These are phyloP conservation scores for Escovopsis weberi DNA, from an alignment of 2,329 filamentous ascomycete species.

Conservation along the genomic window DNA sequence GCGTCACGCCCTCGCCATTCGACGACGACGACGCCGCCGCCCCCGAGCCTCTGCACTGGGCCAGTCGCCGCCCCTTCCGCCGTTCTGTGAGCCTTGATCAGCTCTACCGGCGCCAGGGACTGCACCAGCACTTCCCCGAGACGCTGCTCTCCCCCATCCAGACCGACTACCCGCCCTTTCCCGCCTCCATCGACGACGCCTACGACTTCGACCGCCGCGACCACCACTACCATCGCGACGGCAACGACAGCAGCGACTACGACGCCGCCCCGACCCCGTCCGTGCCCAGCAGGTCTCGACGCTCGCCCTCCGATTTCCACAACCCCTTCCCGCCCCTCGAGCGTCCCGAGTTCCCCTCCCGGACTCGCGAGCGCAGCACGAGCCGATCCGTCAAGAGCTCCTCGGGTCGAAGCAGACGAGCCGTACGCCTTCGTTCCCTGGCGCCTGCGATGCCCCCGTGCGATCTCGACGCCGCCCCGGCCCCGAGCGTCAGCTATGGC, in stretches of 20 bases:
- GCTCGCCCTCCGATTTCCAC: constrained; percentile 21
- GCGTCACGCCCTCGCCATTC: constrained; percentile 40
- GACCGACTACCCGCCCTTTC: constrained; percentile 33
- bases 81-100: constrained; percentile 66
- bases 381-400: constrained; percentile 39
- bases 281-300: constrained; percentile 64
- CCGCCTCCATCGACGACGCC: constrained; percentile 16
- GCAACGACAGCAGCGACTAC: constrained; percentile 47
- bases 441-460: constrained; percentile 16
- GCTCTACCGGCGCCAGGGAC: constrained; percentile 26
- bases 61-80: constrained; percentile 27
- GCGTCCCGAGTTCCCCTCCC: constrained; percentile 21
- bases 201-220: too few relatives aligned
- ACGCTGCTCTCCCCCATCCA: constrained; percentile 25
- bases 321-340: constrained; percentile 23
- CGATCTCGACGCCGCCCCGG: constrained; percentile 39
- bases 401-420: constrained; percentile 18
- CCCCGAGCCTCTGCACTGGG: constrained; percentile 43
- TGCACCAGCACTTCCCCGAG: constrained; percentile 13
- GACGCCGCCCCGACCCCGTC: constrained; percentile 80
- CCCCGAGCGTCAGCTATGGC: constrained; percentile 43
- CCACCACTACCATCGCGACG: constrained; percentile 16
- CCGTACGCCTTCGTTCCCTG: constrained; percentile 12
- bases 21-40: constrained; percentile 40
- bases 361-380: constrained; percentile 42